Evolutionary conservation across 768 basidiomycete species (phyloP).

Genomic region (Hebeloma cylindrosporum): DNA sequence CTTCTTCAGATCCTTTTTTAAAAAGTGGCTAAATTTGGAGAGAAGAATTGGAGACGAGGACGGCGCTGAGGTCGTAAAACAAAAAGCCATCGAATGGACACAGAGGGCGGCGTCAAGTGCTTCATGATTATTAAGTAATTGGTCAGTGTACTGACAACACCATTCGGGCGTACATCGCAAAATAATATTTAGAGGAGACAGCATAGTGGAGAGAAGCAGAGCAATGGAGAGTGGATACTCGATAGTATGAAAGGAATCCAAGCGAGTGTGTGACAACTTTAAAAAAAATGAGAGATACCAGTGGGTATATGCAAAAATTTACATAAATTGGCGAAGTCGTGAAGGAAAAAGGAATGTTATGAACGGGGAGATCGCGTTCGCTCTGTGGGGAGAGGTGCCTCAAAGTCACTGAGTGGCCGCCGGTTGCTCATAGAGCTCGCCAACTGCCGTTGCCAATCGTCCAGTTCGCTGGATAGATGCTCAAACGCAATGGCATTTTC

Average conservation of each 20-base stretch:
- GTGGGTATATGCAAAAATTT: constrained; percentile 53
- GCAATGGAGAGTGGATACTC: constrained; percentile 31
- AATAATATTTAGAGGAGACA: constrained; percentile 26
- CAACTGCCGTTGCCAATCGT: constrained; percentile 85
- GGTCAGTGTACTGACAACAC: constrained; percentile 25
- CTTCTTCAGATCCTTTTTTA: constrained; percentile 80
- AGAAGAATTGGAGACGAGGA: constrained; percentile 83
- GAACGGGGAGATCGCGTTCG: constrained; percentile 60
- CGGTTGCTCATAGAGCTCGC: constrained; percentile 77
- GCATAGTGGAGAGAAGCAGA: constrained; percentile 30
- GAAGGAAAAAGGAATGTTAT: constrained; percentile 35
- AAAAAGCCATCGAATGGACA: constrained; percentile 91
- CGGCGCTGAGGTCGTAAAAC: constrained; percentile 78
- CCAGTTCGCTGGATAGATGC: constrained; percentile 76
- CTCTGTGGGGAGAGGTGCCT: constrained; percentile 54
- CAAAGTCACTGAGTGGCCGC: constrained; percentile 71
- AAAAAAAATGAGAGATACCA: constrained; percentile 29
- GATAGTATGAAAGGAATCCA: constrained; percentile 41
- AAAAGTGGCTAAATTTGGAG: constrained; percentile 94
- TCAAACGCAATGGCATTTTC: constrained; percentile 79
- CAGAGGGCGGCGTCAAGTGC: constrained; percentile 45
- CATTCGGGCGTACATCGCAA: constrained; percentile 21
- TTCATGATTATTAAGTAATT: constrained; percentile 32
- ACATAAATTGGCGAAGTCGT: constrained; percentile 33
- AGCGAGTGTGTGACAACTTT: constrained; percentile 56